Base-by-base conservation (phyloP, 2,329 filamentous ascomycete genomes). In the Hypoxylon sp. region DNA sequence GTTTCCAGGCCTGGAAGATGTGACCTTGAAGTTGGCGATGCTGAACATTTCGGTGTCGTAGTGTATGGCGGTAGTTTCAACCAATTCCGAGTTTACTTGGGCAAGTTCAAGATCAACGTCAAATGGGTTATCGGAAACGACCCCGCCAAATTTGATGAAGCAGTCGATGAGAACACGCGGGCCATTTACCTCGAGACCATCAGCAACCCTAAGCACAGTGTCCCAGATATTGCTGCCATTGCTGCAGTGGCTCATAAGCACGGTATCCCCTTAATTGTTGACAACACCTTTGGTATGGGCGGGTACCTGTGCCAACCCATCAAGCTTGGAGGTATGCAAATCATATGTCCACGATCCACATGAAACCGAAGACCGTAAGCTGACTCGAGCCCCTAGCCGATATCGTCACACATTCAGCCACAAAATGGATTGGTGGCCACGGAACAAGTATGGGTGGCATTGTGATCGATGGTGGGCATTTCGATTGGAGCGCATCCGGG, bases 371-470 rank as follows among this genome's bases (percentile, higher is more conserved):
- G 27, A 35, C 11, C 35, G 29, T 56, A 62, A 67, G 62, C 69
- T 71, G 35, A 71, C 62, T 58, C 52, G 50, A 57, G 6, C 32
- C 15, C 37, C 27, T 63, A 69, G 91, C 88, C 55, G 90, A 93
- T 72, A 92, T 92, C 62, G 86, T 92, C 52, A 88, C 91, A 11
- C 90, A 92, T 80, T 90, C 87, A 31, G 89, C 88, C 13, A 92
- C 89, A 2, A 92, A 92, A 77, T 92, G 90, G 91, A 92, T 92
- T 65, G 90, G 91, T 52, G 90, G 90, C 27, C 90, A 92, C 75
- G 91, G 91, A 39, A 91, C 90, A 19, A 92, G 90, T 13, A 89
- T 92, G 74, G 90, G 85, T 39, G 90, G 90, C 60, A 84, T 92
- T 27, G 84, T 92, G 11, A 82, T 92, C 55, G 90, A 92, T 79